A percentile compares a stretch with the other conserved stretches of the same genome.
Conservation (phyloP, 805 yeast genomes). For the Maudiozyma pseudohumilis region DNA sequence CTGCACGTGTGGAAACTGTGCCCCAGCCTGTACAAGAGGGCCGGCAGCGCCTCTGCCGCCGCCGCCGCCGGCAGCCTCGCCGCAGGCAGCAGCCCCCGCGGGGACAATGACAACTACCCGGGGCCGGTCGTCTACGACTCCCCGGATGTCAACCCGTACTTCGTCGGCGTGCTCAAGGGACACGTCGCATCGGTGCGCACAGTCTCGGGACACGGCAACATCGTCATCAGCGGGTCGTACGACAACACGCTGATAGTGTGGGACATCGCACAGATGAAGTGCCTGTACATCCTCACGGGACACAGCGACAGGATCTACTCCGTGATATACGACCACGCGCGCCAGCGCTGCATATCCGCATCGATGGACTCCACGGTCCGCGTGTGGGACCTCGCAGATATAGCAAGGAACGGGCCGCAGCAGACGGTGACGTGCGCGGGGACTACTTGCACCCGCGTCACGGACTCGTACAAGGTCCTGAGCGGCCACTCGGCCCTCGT, state of each 20-base stretch:
- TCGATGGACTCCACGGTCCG: slow-evolving; percentile 82
- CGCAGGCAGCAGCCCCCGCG: slow-evolving; percentile 51
- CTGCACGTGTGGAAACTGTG: slow-evolving; percentile 82
- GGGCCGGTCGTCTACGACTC: slow-evolving; percentile 26
- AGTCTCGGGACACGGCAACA: slow-evolving; percentile 75
- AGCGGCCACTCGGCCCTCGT: slow-evolving; percentile 88
- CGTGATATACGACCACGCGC: slow-evolving; percentile 68
- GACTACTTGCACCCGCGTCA: slow-evolving; percentile 20
- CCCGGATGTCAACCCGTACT: slow-evolving; percentile 43
- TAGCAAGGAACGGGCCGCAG: slow-evolving; percentile 38
- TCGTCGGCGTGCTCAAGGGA: slow-evolving; percentile 60
- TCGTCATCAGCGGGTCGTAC: slow-evolving; percentile 81
- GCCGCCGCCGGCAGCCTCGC: slow-evolving; percentile 26
- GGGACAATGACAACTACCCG: slow-evolving; percentile 23
- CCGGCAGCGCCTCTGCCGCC: neutral
- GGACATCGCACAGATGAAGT: slow-evolving; percentile 69
- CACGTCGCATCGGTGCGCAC: slow-evolving; percentile 79
- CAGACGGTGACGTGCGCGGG: slow-evolving; percentile 18
- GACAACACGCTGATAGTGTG: slow-evolving; percentile 87
- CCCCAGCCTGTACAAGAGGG: slow-evolving; percentile 40
- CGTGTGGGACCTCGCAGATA: slow-evolving; percentile 81
- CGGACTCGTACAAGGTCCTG: slow-evolving; percentile 42
- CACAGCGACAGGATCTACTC: slow-evolving; percentile 84
- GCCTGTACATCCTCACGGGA: slow-evolving; percentile 66
- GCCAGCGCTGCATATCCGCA: slow-evolving; percentile 80